Percentiles rank a stretch among this genome's conserved stretches.
These are phyloP conservation scores for Ballota nigra DNA, from an alignment of 257 asterid genomes.

Conservation along the genomic window DNA sequence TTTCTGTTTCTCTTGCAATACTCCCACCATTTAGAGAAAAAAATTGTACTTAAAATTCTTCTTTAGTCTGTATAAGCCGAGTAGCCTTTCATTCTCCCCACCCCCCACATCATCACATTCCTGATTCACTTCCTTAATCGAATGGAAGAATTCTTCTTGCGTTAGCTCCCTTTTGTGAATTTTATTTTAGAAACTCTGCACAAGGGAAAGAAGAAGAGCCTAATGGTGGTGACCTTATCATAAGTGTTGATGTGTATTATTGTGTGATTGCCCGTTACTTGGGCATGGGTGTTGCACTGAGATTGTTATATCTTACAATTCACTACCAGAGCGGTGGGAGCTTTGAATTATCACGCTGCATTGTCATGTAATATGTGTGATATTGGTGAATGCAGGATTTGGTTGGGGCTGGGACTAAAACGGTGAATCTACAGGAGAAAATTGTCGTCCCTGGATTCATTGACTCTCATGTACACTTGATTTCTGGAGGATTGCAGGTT, in stretches of 20 bases:
- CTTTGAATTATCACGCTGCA: background rate
- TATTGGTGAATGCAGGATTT: slow-evolving; percentile 57
- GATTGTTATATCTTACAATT: background rate
- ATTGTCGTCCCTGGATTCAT: slow-evolving; percentile 91
- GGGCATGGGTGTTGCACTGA: background rate
- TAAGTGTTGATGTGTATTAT: background rate
- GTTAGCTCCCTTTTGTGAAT: slow-evolving; percentile 6
- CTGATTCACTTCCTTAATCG: background rate
- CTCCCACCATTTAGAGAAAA: background rate
- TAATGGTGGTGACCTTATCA: background rate
- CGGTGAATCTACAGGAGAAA: slow-evolving; percentile 59
- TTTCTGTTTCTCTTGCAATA: background rate
- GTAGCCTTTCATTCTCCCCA: background rate
- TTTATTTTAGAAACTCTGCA: background rate
- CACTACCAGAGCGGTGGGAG: background rate
- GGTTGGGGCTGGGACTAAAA: slow-evolving; percentile 43
- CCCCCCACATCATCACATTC: background rate
- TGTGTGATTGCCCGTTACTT: background rate
- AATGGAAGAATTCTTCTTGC: background rate
- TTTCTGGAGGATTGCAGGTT: slow-evolving; percentile 92
- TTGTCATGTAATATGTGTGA: slow-evolving; percentile 11
- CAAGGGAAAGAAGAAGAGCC: background rate
- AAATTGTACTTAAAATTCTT: background rate
- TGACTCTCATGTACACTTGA: slow-evolving; percentile 92
- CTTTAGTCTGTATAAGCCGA: background rate